phyloP scores from a whole-genome alignment of 2,329 filamentous ascomycete species.

The Colletotrichum trifolii region DNA sequence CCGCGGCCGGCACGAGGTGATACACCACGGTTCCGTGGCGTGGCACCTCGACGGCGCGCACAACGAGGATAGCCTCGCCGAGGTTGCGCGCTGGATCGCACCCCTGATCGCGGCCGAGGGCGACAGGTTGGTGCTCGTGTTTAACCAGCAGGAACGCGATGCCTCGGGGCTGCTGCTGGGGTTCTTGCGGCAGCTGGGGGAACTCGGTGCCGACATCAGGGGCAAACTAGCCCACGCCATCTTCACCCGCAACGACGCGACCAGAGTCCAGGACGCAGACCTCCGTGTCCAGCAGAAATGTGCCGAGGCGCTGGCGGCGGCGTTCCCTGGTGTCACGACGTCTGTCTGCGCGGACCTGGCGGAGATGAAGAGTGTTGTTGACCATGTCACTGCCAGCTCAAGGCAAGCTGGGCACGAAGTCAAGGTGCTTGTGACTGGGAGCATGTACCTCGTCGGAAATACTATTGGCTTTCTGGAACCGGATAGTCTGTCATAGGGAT shows the following conservation, averaged over 20 bases:
- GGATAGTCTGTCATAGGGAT: slow-evolving; percentile 11
- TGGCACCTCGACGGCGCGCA: slow-evolving; percentile 97
- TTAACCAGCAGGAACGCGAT: slow-evolving; percentile 83
- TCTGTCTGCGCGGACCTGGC: slow-evolving; percentile 42
- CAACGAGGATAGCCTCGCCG: slow-evolving; percentile 87
- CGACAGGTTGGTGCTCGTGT: slow-evolving; percentile 70
- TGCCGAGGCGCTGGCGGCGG: slow-evolving; percentile 59
- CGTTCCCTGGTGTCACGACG: slow-evolving; percentile 59
- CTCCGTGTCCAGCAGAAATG: slow-evolving; percentile 63
- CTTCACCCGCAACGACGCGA: slow-evolving; percentile 57
- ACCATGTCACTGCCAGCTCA: slow-evolving; percentile 57
- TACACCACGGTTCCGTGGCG: slow-evolving; percentile 64
- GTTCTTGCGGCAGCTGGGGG: slow-evolving; percentile 50
- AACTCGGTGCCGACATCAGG: slow-evolving; percentile 8
- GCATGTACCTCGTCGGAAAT: slow-evolving; percentile 71
- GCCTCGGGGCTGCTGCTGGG: slow-evolving; percentile 64
- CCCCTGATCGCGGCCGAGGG: slow-evolving; percentile 48
- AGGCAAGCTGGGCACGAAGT: slow-evolving; percentile 44
- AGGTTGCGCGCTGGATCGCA: slow-evolving; percentile 86
- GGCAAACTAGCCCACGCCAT: slow-evolving; percentile 76
- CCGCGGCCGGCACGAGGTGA: slow-evolving; percentile 80
- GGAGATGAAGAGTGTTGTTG: slow-evolving; percentile 61
- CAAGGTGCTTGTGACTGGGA: slow-evolving; percentile 67
- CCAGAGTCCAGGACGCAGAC: slow-evolving; percentile 54
- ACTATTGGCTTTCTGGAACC: slow-evolving; percentile 60